Evolutionary conservation across 1,284 basidiomycete species (phyloP).

Genomic region (Mycosarcoma mackinlayi): DNA sequence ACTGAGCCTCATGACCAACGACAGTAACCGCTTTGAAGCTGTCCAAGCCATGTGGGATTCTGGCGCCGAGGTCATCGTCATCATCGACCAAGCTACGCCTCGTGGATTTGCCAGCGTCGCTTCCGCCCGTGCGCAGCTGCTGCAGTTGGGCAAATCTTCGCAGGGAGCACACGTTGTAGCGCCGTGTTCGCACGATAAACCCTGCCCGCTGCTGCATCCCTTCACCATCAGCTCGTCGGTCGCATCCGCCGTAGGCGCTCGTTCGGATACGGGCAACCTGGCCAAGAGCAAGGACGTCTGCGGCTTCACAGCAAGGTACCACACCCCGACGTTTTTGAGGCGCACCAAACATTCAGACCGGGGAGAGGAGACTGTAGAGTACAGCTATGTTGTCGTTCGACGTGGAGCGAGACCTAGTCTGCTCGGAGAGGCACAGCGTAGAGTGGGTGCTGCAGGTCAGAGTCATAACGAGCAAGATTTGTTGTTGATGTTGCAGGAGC

Average conservation of each 20-base stretch:
- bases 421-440: slow-evolving; percentile 21
- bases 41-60: slow-evolving; percentile 89
- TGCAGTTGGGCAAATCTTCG: slow-evolving; percentile 73
- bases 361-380: slow-evolving; percentile 86
- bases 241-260: slow-evolving; percentile 11
- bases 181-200: slow-evolving; percentile 89
- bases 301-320: slow-evolving; percentile 85
- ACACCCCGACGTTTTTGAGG: slow-evolving; percentile 85
- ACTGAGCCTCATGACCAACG: slow-evolving; percentile 78
- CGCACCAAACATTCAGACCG: slow-evolving; percentile 84
- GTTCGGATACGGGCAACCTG: slow-evolving; percentile 30
- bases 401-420: slow-evolving; percentile 77
- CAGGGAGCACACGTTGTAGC: slow-evolving; percentile 75
- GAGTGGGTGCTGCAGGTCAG: not conserved
- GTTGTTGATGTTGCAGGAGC: slow-evolving; percentile 1
- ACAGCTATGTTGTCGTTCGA: slow-evolving; percentile 89
- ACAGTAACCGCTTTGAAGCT: slow-evolving; percentile 76
- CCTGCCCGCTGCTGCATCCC: slow-evolving; percentile 77
- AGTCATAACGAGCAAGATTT: not conserved
- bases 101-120: slow-evolving; percentile 83
- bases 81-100: slow-evolving; percentile 85
- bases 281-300: slow-evolving; percentile 73
- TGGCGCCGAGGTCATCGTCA: slow-evolving; percentile 75
- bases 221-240: slow-evolving; percentile 31
- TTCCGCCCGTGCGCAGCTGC: slow-evolving; percentile 82